Base-by-base conservation (phyloP, 2,329 filamentous ascomycete species). In the Xylariaceae sp. region DNA sequence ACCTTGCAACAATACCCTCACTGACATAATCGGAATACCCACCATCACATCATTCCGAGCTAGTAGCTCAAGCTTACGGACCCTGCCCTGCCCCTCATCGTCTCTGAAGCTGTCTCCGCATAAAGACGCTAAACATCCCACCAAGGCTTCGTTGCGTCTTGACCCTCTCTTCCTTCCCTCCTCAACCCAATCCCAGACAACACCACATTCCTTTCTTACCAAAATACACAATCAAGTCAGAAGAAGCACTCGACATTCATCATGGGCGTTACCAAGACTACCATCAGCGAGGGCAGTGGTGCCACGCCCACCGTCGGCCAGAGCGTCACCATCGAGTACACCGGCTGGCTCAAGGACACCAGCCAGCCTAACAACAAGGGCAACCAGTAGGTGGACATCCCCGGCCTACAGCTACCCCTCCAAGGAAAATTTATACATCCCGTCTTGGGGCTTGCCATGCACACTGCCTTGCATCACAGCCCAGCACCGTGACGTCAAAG, bases 251-350 rank as follows among this genome's bases (percentile, higher is more conserved):
- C 37, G 34, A 36, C 41, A 43, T 49, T 50, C 64, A 74, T 48
- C 57, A 89, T 89, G 85, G 83, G 76, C 64, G 87, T 95, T 59
- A 76, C 72, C 45, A 94, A 89, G 74, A 76, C 73, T 37, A 66
- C 78, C 49, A 64, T 83, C 55, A 60, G 67, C 28, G 65, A 76
- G 49, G 90, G 91, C 59, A 74, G 76, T 57, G 73, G 74, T 43
- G 63, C 80, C 56, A 71, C 66, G 51, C 87, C 91, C 43, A 61
- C 67, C 51, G 57, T 61, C 13, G 85, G 87, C 52, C 81, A 96
- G 64, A 79, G 69, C 19, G 87, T 97, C 59, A 79, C 78, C 60
- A 95, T 97, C 61, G 81, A 93, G 69, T 97, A 97, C 76, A 93
- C 85, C 32, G 93, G 93, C 57, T 95, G 74, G 69, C 76, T 97